Evolutionary conservation across 805 yeast genomes (phyloP), one percentile per base, ranked within the genome.

Genomic region (Cephaloascus albidus): DNA sequence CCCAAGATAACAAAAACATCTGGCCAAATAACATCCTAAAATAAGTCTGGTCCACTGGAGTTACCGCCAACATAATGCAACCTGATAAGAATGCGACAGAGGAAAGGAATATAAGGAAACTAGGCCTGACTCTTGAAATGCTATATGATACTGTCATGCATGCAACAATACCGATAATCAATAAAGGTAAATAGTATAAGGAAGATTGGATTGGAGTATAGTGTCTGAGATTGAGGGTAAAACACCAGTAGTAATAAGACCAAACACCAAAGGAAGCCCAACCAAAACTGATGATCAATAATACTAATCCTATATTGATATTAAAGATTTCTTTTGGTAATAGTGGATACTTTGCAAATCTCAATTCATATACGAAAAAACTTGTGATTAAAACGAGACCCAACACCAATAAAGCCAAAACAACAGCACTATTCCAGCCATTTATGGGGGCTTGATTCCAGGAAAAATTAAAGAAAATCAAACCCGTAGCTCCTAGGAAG

Each of bases 261-360:
- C 84, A 81, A 20, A 81, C 65, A 2, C 90, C 88, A 59, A 83
- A 84, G 16, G 84, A 71, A 2, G 85, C 81, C 93, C 93, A 84
- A 0, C 90, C 90, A 4, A 76, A 58, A 3, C 74, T 65, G 28
- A 81, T 60, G 33, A 75, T 65, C 1, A 58, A 47, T 34, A 84
- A 57, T 2, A 79, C 73, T 42, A 78, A 52, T 0, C 70, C 63
- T 18, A 70, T 65, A 35, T 72, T 66, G 4, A 55, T 40, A 38
- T 63, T 65, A 53, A 79, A 63, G 1, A 71, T 66, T 2, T 65
- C 61, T 8, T 52, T 47, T 2, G 87, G 88, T 4, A 81, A 48
- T 14, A 81, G 53, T 10, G 87, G 87, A 46, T 66, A 45, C 32
- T 51, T 20, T 28, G 69, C 65, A 47, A 64, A 56, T 14, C 56